Conservation (phyloP, 768 basidiomycete genomes). For the Lactarius pseudohatsudake region DNA sequence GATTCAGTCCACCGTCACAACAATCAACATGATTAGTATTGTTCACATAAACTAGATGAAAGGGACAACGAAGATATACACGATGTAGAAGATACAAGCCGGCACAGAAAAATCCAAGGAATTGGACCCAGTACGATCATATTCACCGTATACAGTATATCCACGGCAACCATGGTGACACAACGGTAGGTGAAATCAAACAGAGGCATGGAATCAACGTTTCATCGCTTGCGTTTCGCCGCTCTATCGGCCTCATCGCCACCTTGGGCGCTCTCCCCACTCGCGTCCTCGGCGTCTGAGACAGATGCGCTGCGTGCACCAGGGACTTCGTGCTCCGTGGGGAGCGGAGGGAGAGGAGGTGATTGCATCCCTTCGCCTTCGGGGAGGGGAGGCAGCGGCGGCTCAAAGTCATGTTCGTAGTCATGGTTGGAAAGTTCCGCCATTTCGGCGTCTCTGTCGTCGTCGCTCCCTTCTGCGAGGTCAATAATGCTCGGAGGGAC, state of each 20-base stretch:
- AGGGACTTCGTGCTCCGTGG: slow-evolving; percentile 9
- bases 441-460: slow-evolving; percentile 25
- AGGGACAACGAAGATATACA: slow-evolving; percentile 9
- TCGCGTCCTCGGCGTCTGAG: slow-evolving; percentile 25
- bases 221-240: slow-evolving; percentile 24
- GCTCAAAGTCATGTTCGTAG: neutral
- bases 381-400: slow-evolving; percentile 23
- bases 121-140: neutral
- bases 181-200: neutral
- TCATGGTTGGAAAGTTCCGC: slow-evolving; percentile 5
- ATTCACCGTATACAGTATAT: slow-evolving; percentile 17
- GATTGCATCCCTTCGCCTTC: slow-evolving; percentile 3
- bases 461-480: slow-evolving; percentile 23
- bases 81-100: slow-evolving; percentile 12
- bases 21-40: slow-evolving; percentile 14
- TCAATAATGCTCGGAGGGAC: slow-evolving; percentile 25
- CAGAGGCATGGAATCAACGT: neutral
- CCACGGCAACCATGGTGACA: slow-evolving; percentile 14
- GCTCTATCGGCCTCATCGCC: slow-evolving; percentile 21
- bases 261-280: slow-evolving; percentile 18
- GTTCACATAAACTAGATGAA: slow-evolving; percentile 17
- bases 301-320: slow-evolving; percentile 24
- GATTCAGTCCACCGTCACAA: slow-evolving; percentile 2
- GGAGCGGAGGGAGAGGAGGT: slow-evolving; percentile 12
- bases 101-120: neutral